Base-by-base conservation (phyloP, 2,329 filamentous ascomycete species). In the Fusarium brevicatenulatum region DNA sequence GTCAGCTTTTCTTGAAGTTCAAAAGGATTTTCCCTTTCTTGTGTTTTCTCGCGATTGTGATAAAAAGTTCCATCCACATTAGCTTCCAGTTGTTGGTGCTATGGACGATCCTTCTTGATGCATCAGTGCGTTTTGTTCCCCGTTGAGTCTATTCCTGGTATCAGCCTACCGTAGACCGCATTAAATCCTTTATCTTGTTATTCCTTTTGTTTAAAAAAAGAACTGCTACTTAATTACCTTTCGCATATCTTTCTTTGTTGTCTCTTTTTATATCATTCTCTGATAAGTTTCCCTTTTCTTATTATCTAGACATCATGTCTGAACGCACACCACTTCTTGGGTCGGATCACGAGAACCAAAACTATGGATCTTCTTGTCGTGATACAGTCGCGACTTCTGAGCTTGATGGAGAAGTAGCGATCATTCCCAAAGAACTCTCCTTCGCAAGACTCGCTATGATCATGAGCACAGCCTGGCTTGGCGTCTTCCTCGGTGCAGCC, bases 401-500 rank as follows among this genome's bases (percentile, higher is more conserved):
- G 0, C 37, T 25, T 16, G 55, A 52, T 12, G 62, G 52, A 1
- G 62, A 65, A 19, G 23, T 16, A 0, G 40, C 47, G 0, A 39
- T 65, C 5, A 54, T 65, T 10, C 16, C 28, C n/a, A 54, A 65
- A 15, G 63, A 63, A 4, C n/a, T 54, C 1, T 63, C 63, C 4
- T 46, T 47, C n/a, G 18, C 47, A 2, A 28, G 40, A 4, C 21
- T 62, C 8, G 46, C 47, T 5, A 21, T 65, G 11, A 63, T 65
- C 4, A 5, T 63, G 12, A 62, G 23, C 13, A 65, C 63, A 19
- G 57, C 63, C 7, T 62, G 63, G 56, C 4, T 65, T 7, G 63
- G 57, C 1, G 60, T 68, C 2, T 90, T 90, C 72, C 80, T 90
- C 1, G 87, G 86, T 10, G 87, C 88, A 30, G 81, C 89, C 36